Conservation (phyloP, 2,329 filamentous ascomycete species). For the Neofusicoccum kwambonambiense region DNA sequence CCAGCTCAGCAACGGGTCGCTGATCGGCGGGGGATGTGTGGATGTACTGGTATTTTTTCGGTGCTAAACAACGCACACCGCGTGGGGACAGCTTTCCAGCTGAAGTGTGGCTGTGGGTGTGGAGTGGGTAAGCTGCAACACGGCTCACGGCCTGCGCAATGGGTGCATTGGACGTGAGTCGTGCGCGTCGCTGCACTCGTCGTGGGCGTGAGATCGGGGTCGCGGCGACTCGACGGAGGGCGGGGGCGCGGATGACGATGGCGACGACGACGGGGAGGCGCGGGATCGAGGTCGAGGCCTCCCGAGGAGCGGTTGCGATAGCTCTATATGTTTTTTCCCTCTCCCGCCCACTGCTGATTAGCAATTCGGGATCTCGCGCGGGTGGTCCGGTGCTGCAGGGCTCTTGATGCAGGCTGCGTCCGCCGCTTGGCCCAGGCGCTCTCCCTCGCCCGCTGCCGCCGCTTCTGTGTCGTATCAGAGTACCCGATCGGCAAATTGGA, state of each 20-base stretch:
- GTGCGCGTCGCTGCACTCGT: background rate
- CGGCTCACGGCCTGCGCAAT: conserved; percentile 1
- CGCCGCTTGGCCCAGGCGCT: background rate
- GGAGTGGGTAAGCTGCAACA: background rate
- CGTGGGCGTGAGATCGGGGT: no score
- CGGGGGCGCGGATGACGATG: no score
- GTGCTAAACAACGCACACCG: no score
- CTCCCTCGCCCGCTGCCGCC: background rate
- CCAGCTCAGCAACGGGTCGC: background rate
- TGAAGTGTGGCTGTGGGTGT: background rate
- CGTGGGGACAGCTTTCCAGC: no score
- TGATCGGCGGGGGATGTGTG: background rate
- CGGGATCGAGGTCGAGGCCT: background rate
- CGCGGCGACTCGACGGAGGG: no score
- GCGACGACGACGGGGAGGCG: no score
- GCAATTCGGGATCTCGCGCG: conserved; percentile 2
- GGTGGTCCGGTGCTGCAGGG: background rate
- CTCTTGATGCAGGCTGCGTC: background rate
- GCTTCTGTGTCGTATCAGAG: background rate
- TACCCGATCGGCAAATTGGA: background rate
- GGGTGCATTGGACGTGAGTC: background rate
- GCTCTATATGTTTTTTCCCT: background rate
- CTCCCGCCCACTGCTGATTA: background rate
- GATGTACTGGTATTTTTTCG: background rate
- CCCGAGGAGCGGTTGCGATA: no score